These are phyloP conservation scores for Colletotrichum chrysophilum DNA, from an alignment of 2,329 filamentous ascomycete genomes.

Conservation along the genomic window DNA sequence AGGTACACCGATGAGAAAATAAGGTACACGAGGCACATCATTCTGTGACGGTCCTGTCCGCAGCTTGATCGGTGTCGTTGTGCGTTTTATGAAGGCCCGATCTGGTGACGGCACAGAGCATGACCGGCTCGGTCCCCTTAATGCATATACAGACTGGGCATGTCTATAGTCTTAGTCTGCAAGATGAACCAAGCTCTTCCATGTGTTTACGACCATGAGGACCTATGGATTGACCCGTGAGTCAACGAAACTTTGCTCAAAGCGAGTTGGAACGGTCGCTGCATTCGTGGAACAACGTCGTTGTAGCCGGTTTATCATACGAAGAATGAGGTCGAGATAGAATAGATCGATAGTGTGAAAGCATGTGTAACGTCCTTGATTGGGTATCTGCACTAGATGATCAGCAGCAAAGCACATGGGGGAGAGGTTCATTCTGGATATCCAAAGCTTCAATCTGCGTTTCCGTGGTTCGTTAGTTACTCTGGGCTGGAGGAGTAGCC, in stretches of 20 bases:
- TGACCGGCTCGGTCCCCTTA: neutral
- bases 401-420: neutral
- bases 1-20: neutral
- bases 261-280: rapidly evolving
- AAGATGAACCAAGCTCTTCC: neutral
- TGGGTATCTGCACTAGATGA: neutral
- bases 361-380: rapidly evolving
- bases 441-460: rapidly evolving
- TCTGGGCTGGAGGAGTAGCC: neutral
- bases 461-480: neutral
- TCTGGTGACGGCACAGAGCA: neutral
- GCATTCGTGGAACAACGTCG: neutral
- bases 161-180: neutral
- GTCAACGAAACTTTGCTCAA: neutral
- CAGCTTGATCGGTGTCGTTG: neutral
- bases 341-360: neutral
- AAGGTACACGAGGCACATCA: neutral
- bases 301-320: rapidly evolving
- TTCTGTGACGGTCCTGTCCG: neutral
- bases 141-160: neutral
- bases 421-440: rapidly evolving
- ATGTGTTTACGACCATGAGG: neutral
- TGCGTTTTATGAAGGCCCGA: neutral
- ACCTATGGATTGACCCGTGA: neutral
- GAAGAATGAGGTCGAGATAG: neutral